Conservation (phyloP, 768 basidiomycete genomes). For the Termitomyces sp. region DNA sequence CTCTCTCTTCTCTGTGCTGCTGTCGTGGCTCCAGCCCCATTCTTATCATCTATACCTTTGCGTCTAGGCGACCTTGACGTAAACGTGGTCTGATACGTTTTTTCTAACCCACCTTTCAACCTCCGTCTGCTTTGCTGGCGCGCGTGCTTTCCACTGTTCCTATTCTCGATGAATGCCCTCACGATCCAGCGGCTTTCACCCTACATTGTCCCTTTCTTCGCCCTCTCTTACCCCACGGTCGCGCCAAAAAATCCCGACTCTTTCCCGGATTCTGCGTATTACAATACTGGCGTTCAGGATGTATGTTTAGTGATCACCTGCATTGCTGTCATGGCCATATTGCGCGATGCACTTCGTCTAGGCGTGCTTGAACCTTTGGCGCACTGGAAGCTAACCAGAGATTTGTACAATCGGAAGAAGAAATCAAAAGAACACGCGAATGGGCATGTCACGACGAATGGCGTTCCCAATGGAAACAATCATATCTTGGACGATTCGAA, state of each 20-base stretch:
- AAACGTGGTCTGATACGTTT: constrained; percentile 13
- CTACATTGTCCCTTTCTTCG: constrained; percentile 62
- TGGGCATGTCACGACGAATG: constrained; percentile 17
- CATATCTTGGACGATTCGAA: constrained; percentile 14
- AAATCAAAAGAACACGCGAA: constrained; percentile 22
- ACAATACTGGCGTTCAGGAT: constrained; percentile 71
- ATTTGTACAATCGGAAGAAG: constrained; percentile 32
- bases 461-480: constrained; percentile 32
- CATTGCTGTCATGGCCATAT: constrained; percentile 81
- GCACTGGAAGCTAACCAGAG: constrained; percentile 61
- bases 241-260: constrained; percentile 61
- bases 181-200: constrained; percentile 38
- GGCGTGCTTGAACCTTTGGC: constrained; percentile 79
- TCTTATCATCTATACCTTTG: background rate
- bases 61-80: background rate
- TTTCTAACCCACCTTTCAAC: background rate
- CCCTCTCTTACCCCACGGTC: constrained; percentile 63
- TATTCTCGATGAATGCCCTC: constrained; percentile 13
- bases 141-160: background rate
- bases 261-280: constrained; percentile 66
- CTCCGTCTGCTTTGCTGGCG: constrained; percentile 19
- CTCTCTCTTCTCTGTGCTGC: background rate
- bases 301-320: constrained; percentile 75
- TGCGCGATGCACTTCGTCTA: constrained; percentile 76
- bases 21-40: background rate